These are phyloP conservation scores for Microsporum canis DNA, from an alignment of 2,329 filamentous ascomycete genomes.

Conservation along the genomic window DNA sequence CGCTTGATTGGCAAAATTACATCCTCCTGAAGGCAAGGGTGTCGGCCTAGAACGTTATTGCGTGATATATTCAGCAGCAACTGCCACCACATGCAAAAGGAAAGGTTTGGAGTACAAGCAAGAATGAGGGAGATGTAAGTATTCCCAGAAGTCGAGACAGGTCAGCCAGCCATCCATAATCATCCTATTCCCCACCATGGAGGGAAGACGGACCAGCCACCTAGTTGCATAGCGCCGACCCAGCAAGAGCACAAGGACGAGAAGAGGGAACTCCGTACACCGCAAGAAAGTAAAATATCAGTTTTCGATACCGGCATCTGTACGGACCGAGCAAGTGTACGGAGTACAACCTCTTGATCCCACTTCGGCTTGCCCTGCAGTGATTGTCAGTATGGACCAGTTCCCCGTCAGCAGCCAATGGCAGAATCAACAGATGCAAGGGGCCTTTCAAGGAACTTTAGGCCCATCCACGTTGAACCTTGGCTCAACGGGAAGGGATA, in stretches of 20 bases:
- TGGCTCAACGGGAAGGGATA: background rate
- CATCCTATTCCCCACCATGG: background rate
- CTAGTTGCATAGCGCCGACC: background rate
- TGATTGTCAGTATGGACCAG: background rate
- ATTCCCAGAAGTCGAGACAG: background rate
- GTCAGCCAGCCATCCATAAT: background rate
- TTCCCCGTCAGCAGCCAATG: background rate
- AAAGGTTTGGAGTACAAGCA: background rate
- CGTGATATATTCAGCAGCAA: background rate
- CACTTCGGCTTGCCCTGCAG: conserved; percentile 1
- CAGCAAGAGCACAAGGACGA: background rate
- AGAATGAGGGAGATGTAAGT: background rate
- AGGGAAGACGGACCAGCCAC: background rate
- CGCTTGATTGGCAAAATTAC: background rate
- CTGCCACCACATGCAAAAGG: background rate
- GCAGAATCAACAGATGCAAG: background rate
- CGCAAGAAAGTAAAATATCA: background rate
- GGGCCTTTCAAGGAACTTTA: background rate
- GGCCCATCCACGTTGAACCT: background rate
- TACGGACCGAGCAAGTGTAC: background rate
- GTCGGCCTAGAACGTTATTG: background rate
- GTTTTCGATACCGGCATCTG: background rate
- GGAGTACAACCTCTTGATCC: background rate
- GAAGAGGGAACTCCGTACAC: background rate
- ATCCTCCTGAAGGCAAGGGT: background rate